Percentiles rank a stretch among this genome's conserved stretches.
These are phyloP conservation scores for Angomonas deanei DNA, from an alignment of 208 protist species.

Conservation along the genomic window DNA sequence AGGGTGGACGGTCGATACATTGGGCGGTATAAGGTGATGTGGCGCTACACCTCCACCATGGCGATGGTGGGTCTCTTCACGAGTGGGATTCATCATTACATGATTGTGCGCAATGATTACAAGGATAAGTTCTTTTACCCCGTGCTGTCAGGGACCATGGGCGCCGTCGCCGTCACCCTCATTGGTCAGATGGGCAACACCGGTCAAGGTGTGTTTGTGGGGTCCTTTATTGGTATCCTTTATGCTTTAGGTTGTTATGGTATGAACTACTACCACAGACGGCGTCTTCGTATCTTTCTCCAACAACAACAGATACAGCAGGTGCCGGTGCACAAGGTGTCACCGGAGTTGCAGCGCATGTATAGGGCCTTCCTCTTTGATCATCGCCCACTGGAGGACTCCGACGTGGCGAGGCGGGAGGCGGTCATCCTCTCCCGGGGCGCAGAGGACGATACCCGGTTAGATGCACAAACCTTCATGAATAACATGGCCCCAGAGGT, in stretches of 20 bases:
- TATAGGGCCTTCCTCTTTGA: conserved; percentile 82
- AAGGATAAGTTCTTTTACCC: conserved; percentile 75
- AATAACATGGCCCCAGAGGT: conserved; percentile 82
- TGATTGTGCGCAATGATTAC: conserved; percentile 78
- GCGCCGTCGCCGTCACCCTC: conserved; percentile 42
- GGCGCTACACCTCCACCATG: conserved; percentile 78
- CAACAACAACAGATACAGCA: conserved; percentile 69
- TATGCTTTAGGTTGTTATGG: conserved; percentile 70
- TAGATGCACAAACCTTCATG: conserved; percentile 75
- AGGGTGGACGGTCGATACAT: conserved; percentile 74
- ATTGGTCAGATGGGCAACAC: conserved; percentile 63
- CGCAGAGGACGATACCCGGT: conserved; percentile 39
- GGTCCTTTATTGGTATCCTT: conserved; percentile 56
- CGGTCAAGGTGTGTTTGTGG: conserved; percentile 65
- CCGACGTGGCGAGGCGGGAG: conserved; percentile 36
- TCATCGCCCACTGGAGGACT: conserved; percentile 74
- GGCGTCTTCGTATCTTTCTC: conserved; percentile 61
- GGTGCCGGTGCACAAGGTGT: conserved; percentile 75
- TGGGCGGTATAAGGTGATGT: conserved; percentile 68
- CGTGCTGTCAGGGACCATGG: conserved; percentile 47
- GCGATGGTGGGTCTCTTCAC: conserved; percentile 63
- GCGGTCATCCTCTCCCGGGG: conserved; percentile 43
- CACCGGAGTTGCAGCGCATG: conserved; percentile 79
- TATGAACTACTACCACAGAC: conserved; percentile 70
- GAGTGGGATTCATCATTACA: conserved; percentile 65